Conservation (phyloP, 2,329 filamentous ascomycete species). For the Beauveria pseudobassiana region DNA sequence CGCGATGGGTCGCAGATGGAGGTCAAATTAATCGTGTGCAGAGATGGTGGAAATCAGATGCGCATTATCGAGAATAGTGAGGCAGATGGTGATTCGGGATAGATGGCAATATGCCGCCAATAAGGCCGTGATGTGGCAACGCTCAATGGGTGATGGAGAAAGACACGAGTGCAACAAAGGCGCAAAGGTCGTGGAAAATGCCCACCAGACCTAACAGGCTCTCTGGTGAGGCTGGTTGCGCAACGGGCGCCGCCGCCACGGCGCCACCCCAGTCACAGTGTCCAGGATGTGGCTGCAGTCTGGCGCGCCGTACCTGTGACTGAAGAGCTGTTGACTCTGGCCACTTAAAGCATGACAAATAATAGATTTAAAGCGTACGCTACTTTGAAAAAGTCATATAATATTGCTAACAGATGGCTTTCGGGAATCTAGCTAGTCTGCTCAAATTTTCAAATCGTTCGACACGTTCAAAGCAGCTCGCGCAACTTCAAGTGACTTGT, state of each 20-base stretch:
- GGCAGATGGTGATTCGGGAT: background rate
- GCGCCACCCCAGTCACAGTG: background rate
- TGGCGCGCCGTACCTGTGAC: background rate
- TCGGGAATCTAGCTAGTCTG: no score
- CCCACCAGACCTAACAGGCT: background rate
- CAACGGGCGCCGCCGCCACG: background rate
- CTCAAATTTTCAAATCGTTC: background rate
- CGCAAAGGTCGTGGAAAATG: background rate
- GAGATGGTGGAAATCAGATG: background rate
- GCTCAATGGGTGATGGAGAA: conserved; percentile 1
- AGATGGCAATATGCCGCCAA: background rate
- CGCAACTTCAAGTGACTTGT: background rate
- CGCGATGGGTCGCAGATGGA: conserved; percentile 6
- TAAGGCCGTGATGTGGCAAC: background rate
- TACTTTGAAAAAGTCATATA: no score
- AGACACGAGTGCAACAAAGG: background rate
- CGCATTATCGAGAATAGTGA: background rate
- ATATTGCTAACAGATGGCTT: no score
- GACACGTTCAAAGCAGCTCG: background rate
- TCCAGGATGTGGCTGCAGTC: conserved; percentile 9
- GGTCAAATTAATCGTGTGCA: conserved; percentile 4
- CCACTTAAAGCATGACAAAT: background rate
- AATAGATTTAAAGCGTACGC: no score
- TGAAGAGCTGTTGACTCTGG: background rate
- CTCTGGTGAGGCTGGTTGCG: background rate